phyloP scores from a whole-genome alignment of 2,329 filamentous ascomycete species.

The Fusarium papillatum region DNA sequence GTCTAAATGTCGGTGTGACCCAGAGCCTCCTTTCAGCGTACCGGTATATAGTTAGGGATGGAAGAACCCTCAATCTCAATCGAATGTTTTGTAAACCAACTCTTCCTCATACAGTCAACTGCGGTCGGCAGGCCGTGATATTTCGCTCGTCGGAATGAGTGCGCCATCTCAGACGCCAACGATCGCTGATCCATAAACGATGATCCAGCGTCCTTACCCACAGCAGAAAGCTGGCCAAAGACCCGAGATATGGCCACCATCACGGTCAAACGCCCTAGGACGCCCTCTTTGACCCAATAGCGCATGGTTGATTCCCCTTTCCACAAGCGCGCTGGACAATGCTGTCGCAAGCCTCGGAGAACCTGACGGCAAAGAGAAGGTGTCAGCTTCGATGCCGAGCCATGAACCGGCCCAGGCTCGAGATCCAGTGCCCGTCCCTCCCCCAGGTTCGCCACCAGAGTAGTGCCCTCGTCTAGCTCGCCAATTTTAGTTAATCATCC shows the following conservation, averaged over 20 bases:
- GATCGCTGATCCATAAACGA: not conserved
- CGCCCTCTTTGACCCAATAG: not conserved
- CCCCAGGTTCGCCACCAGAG: not conserved
- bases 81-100: not conserved
- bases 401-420: not conserved
- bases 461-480: not conserved
- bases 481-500: not conserved
- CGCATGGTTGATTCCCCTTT: not conserved
- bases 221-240: not conserved
- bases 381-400: not conserved
- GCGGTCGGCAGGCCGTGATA: not conserved
- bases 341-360: not conserved
- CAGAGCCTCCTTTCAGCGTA: not conserved
- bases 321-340: not conserved
- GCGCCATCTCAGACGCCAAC: not conserved
- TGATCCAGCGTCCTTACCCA: not conserved
- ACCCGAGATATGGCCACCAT: not conserved
- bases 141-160: not conserved
- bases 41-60: not conserved
- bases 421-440: not conserved
- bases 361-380: not conserved
- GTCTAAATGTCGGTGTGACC: not conserved
- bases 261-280: not conserved
- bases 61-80: not conserved
- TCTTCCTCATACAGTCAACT: not conserved